Conservation (phyloP, 352 stramenopile genomes). For the Phytophthora hibernalis region DNA sequence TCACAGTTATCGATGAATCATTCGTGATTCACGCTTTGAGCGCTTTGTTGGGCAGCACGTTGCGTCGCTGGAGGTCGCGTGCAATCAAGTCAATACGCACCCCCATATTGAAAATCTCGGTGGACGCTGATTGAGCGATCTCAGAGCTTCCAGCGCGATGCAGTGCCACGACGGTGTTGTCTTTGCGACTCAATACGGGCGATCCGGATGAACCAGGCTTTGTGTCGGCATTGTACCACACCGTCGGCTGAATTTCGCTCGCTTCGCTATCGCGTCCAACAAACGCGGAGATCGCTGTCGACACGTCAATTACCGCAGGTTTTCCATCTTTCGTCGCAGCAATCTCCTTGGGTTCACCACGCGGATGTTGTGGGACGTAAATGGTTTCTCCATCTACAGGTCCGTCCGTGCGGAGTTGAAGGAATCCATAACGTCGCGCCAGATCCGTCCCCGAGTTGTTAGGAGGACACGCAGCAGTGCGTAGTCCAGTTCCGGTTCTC, state of each 20-base stretch:
- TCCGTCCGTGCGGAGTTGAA: constrained; percentile 47
- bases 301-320: constrained; percentile 45
- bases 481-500: constrained; percentile 66
- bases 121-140: constrained; percentile 47
- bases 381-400: constrained; percentile 60
- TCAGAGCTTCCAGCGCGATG: constrained; percentile 58
- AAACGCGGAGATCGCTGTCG: constrained; percentile 1
- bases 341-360: constrained; percentile 68
- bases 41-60: constrained; percentile 30
- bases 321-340: constrained; percentile 53
- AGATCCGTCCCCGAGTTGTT: constrained; percentile 43
- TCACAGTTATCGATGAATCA: not conserved
- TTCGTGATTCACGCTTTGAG: constrained; percentile 21
- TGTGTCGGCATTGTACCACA: constrained; percentile 78
- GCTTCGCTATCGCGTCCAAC: constrained; percentile 22
- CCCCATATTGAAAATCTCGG: constrained; percentile 35
- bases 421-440: constrained; percentile 54
- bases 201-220: constrained; percentile 71
- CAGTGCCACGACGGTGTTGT: constrained; percentile 73
- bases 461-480: constrained; percentile 53
- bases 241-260: constrained; percentile 40
- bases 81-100: constrained; percentile 44
- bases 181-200: constrained; percentile 59
- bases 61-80: constrained; percentile 33
- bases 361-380: constrained; percentile 74